Percentiles rank a stretch among this genome's conserved stretches.
Evolutionary conservation across 2,329 filamentous ascomycete genomes (phyloP).

Genomic region (Trichoderma sp.): DNA sequence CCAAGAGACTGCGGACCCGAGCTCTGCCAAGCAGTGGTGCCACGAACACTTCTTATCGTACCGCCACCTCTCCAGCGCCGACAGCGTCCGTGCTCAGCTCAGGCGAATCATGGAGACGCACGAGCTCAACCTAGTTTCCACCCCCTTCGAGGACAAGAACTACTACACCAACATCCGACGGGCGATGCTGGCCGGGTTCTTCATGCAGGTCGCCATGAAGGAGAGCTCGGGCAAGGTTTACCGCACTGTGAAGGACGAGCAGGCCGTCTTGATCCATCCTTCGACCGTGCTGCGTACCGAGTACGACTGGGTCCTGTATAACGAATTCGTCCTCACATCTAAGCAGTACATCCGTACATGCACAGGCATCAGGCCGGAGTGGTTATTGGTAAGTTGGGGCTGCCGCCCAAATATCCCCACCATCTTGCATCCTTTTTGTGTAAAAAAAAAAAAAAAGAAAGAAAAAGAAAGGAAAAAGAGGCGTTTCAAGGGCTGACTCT

Average conservation of each 20-base stretch:
- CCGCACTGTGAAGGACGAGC: constrained; percentile 93
- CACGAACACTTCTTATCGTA: constrained; percentile 93
- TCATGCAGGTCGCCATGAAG: constrained; percentile 98
- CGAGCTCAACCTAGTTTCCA: constrained; percentile 80
- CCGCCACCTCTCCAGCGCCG: constrained; percentile 83
- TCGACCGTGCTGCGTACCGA: constrained; percentile 86
- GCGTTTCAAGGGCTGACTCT: constrained; percentile 4
- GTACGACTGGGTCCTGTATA: constrained; percentile 96
- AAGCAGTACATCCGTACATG: constrained; percentile 98
- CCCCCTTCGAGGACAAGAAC: constrained; percentile 88
- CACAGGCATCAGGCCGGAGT: constrained; percentile 87
- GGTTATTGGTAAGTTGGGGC: constrained; percentile 69
- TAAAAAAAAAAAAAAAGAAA: no score
- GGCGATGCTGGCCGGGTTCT: constrained; percentile 90
- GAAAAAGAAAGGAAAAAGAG: no score
- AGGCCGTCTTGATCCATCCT: constrained; percentile 88
- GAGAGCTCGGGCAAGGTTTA: constrained; percentile 87
- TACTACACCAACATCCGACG: constrained; percentile 98
- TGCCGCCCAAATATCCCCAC: background rate
- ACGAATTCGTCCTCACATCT: constrained; percentile 95
- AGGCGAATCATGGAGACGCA: constrained; percentile 96
- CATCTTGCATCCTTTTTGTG: background rate
- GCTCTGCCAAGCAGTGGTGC: constrained; percentile 85
- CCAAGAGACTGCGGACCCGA: constrained; percentile 54
- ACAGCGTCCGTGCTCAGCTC: constrained; percentile 88